Evolutionary conservation across 2,329 filamentous ascomycete species (phyloP), one percentile per base, ranked within the genome.

Genomic region (Myriosclerotinia duriaeana): DNA sequence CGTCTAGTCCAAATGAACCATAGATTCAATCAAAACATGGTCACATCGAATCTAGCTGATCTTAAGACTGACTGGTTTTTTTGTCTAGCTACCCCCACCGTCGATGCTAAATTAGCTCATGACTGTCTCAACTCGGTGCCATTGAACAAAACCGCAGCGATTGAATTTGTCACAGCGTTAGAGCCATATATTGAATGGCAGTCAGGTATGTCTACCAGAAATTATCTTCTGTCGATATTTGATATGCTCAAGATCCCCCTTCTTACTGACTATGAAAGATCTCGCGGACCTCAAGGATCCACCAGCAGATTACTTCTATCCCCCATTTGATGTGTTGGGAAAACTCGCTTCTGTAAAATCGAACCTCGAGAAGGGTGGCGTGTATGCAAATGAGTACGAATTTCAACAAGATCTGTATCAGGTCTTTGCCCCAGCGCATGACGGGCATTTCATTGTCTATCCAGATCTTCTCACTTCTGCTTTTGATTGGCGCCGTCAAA

Each of bases 371-470:
- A 74, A 73, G 20, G 58, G 48, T n/a, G 64, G 48, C 22, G 74
- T 75, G 3, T 87, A 82, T 71, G 73, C 76, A 5, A 83, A 79
- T 73, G 84, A 87, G 71, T 85, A 83, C 72, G 80, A 83, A 9
- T 85, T 86, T 69, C 82, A 86, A 71, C 69, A 78, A 9, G 83
- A 84, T 38, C 78, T 91, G 2, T 83, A 84, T 66, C 76, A 80
- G 46, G 76, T 85, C 9, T 79, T 87, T 46, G 79, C 80, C 34
- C 79, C 79, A 1, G 83, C 85, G 4, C 86, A 90, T 70, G 88
- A 91, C 73, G 86, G 87, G 1, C 89, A 91, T 72, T 87, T 89
- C 61, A 77, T 79, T 2, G 87, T 82, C 72, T 77, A 81, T 17
- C 83, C 84, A 3, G 83, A 86, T 69, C 78, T 82, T 5, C 79